phyloP scores from a whole-genome alignment of 2,329 filamentous ascomycete genomes.

The Ceratocystis cacaofunesta region DNA sequence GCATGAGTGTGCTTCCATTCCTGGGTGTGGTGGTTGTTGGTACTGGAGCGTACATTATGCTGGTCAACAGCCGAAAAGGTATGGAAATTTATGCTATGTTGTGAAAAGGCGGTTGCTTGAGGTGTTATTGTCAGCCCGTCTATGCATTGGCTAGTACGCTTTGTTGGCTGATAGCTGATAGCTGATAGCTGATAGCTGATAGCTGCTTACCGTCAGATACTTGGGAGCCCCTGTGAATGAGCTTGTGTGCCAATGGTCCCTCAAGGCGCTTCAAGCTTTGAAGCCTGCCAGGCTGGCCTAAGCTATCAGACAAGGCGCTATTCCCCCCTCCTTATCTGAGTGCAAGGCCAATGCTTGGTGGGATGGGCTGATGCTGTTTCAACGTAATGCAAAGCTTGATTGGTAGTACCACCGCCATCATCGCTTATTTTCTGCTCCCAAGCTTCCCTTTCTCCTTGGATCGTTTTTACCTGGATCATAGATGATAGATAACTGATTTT shows the following conservation, averaged over 20 bases:
- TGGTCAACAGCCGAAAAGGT: constrained; percentile 38
- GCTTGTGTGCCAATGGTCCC: background rate
- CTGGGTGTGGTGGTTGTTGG: constrained; percentile 11
- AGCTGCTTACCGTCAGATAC: no score
- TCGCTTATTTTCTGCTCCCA: background rate
- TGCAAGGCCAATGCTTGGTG: background rate
- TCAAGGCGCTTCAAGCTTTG: background rate
- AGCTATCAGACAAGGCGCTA: background rate
- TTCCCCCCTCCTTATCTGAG: background rate
- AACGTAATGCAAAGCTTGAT: background rate
- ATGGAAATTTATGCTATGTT: constrained; percentile 13
- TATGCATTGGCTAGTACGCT: no score
- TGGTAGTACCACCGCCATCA: background rate
- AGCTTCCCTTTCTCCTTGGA: background rate
- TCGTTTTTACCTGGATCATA: no score
- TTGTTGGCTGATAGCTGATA: no score
- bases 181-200: no score
- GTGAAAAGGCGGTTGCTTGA: no score
- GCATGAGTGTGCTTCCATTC: constrained; percentile 16
- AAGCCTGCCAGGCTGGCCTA: background rate
- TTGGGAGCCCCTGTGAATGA: background rate
- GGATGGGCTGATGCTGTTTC: background rate
- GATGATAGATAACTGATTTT: background rate
- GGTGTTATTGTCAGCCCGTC: no score
- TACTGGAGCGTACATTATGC: constrained; percentile 32